Evolutionary conservation across 495 filamentous ascomycete genomes (phyloP), one percentile per base, ranked within the genome.

Genomic region (Parmelia sp.): DNA sequence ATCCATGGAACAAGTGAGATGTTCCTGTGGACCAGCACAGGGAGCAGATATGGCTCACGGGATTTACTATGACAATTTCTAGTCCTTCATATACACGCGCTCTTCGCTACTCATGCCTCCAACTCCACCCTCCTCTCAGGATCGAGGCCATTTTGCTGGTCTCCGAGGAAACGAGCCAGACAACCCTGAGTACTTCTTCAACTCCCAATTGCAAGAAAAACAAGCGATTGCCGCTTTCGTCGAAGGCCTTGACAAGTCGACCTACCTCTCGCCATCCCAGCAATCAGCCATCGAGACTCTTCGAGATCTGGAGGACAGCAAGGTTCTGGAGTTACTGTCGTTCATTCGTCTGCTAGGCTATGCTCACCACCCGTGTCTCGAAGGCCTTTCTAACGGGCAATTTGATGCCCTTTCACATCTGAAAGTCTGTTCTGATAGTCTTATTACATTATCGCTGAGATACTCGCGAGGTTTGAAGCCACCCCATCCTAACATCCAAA

Each of bases 321-420:
- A 4, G 1, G 10, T 63, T 21, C 15, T 63, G 29, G 12, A 39
- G 4, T 57, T 37, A 51, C 61, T 63, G 11, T 40, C 49, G 23
- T 1, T 45, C 2, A 21, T 57, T 23, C 61, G 61, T 23, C 35
- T 33, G 19, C 25, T 37, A 23, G 17, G 37, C 29, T 37, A 23
- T 42, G 23, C 31, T 44, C 19, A 31, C 33, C 8, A 40, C 37
- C 11, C 23, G 29, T 25, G 7, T 27, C 23, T 36, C n/a, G 37
- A 33, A 23, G 31, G 27, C 21, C 61, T 63, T 15, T 40, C 61
- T 6, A 44, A 10, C 15, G 36, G 57, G 3, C 49, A 63, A 23
- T 12, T 63, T 15, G 17, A 29, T 23, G 61, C 61, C n/a, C 61
- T 63, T 31, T 31, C n/a, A 23, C 40, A 39, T 19, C 45, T 63